A percentile compares a stretch with the other conserved stretches of the same genome.
Conservation (phyloP, 202 grass and related monocot genomes). For the Elaeis oleifera region DNA sequence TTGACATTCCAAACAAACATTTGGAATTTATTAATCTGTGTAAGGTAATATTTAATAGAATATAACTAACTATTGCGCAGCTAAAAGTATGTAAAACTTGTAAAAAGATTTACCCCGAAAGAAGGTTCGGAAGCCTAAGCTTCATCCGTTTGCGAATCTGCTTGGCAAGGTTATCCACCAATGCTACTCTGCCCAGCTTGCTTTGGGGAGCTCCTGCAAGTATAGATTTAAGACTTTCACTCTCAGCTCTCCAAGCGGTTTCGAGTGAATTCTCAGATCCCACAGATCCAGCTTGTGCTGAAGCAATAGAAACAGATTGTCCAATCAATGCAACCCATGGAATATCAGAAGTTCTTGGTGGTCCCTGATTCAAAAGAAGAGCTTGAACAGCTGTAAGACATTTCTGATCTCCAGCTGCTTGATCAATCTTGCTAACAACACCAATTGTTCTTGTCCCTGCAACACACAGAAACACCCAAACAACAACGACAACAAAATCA, state of each 20-base stretch:
- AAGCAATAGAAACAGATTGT: conserved; percentile 47
- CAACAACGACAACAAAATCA: too few relatives aligned
- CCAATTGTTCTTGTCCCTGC: conserved; percentile 89
- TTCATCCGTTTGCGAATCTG: conserved; percentile 59
- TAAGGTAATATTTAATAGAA: too few relatives aligned
- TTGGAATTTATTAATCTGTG: too few relatives aligned
- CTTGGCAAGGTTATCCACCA: conserved; percentile 70
- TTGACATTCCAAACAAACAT: too few relatives aligned
- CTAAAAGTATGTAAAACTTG: too few relatives aligned
- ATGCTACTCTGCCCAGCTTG: conserved; percentile 61
- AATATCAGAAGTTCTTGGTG: conserved; percentile 53
- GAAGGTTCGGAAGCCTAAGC: conserved; percentile 54
- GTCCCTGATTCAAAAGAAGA: conserved; percentile 56
- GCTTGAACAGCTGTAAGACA: conserved; percentile 56
- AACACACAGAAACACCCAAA: conserved; percentile 21
- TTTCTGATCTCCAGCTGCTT: conserved; percentile 62
- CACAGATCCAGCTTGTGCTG: conserved; percentile 46
- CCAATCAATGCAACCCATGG: conserved; percentile 70
- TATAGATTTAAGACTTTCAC: conserved; percentile 59
- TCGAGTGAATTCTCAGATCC: conserved; percentile 54
- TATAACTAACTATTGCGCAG: too few relatives aligned
- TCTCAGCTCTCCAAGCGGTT: conserved; percentile 67
- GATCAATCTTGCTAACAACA: conserved; percentile 79
- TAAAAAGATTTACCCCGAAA: conserved; percentile 47
- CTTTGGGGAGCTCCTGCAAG: conserved; percentile 44